Evolutionary conservation across 202 grass and related monocot genomes (phyloP).

Genomic region (Zoysia matrella): DNA sequence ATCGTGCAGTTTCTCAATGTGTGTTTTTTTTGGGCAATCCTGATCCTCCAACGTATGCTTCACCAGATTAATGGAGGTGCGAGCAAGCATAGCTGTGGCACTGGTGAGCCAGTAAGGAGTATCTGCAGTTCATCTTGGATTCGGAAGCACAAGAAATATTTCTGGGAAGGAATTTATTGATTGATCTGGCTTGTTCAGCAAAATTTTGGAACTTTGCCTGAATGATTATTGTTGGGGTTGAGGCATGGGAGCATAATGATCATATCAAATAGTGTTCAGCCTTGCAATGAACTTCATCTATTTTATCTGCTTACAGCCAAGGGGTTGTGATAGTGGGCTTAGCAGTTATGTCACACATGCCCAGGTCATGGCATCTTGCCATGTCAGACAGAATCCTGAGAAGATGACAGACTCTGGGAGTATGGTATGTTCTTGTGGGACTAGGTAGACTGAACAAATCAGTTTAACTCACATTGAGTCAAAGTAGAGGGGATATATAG

Average conservation of each 20-base stretch:
- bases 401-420: background rate
- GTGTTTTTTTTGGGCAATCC: constrained; percentile 35
- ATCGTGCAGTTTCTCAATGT: constrained; percentile 43
- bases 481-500: constrained; percentile 51
- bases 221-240: constrained; percentile 40
- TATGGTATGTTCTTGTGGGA: background rate
- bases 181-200: constrained; percentile 47
- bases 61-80: constrained; percentile 52
- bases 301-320: constrained; percentile 57
- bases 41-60: constrained; percentile 52
- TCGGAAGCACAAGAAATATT: constrained; percentile 60
- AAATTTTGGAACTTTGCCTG: constrained; percentile 49
- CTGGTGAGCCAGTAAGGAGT: constrained; percentile 35
- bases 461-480: constrained; percentile 33
- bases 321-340: constrained; percentile 50
- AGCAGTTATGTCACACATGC: constrained; percentile 46
- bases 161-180: constrained; percentile 55
- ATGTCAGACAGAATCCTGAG: background rate
- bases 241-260: constrained; percentile 54
- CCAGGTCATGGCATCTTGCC: constrained; percentile 19
- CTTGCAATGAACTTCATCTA: constrained; percentile 50
- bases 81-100: constrained; percentile 47
- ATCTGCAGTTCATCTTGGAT: constrained; percentile 59
- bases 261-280: constrained; percentile 40
- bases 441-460: background rate